These are phyloP conservation scores for Chaetoscypha palmicola DNA, from an alignment of 2,329 filamentous ascomycete species.

Conservation along the genomic window DNA sequence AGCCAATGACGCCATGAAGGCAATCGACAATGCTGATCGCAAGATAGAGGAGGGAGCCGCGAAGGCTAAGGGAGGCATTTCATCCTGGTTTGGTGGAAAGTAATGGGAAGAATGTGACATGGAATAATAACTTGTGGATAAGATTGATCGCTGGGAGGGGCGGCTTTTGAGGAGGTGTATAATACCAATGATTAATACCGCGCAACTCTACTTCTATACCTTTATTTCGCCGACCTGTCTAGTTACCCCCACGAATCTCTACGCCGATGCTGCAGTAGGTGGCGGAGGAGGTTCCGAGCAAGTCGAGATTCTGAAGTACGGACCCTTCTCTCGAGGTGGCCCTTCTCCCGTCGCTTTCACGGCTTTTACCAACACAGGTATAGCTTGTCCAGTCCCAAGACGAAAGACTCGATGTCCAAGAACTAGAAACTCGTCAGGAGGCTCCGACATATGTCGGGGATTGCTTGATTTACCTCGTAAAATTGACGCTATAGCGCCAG, in stretches of 20 bases:
- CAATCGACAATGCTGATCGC: slow-evolving; percentile 76
- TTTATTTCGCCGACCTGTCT: not conserved
- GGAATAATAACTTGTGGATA: too few relatives aligned
- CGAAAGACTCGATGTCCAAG: slow-evolving; percentile 55
- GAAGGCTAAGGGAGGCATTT: slow-evolving; percentile 78
- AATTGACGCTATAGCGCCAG: slow-evolving; percentile 48
- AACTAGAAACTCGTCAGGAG: slow-evolving; percentile 30
- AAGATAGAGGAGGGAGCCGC: slow-evolving; percentile 71
- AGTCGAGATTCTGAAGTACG: slow-evolving; percentile 5
- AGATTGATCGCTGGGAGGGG: not conserved
- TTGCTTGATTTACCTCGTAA: slow-evolving; percentile 32
- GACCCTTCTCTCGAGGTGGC: slow-evolving; percentile 4
- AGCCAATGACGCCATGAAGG: slow-evolving; percentile 58
- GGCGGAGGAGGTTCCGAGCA: slow-evolving; percentile 1
- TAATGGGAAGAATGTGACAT: too few relatives aligned
- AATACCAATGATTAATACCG: not conserved
- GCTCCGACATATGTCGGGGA: not conserved
- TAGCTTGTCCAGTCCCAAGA: slow-evolving; percentile 60
- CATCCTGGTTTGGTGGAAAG: slow-evolving; percentile 74
- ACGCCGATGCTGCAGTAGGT: not conserved
- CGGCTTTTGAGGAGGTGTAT: not conserved
- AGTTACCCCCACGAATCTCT: not conserved
- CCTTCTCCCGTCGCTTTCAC: slow-evolving; percentile 33
- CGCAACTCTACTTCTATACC: not conserved
- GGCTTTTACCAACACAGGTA: slow-evolving; percentile 60